phyloP scores from a whole-genome alignment of 2,329 filamentous ascomycete species.

The Calonectria leucothoes region DNA sequence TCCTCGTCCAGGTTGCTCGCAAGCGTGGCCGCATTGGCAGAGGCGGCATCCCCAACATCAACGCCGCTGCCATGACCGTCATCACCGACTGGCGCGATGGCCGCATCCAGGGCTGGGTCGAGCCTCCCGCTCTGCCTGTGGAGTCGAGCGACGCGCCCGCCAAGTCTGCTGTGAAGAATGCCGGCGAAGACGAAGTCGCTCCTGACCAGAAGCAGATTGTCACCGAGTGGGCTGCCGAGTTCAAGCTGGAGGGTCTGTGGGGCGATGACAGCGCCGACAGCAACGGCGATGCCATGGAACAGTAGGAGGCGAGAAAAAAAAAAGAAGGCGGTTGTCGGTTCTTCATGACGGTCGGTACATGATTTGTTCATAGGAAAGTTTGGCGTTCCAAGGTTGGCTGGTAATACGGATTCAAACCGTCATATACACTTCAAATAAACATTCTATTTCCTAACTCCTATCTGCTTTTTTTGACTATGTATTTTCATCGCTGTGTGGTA shows the following conservation, averaged over 20 bases:
- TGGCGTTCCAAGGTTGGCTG: slow-evolving; percentile 48
- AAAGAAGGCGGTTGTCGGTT: slow-evolving; percentile 19
- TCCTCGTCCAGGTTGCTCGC: slow-evolving; percentile 92
- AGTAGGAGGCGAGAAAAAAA: slow-evolving; percentile 50
- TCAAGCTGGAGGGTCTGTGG: slow-evolving; percentile 94
- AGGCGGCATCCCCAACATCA: slow-evolving; percentile 90
- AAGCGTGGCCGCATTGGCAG: slow-evolving; percentile 90
- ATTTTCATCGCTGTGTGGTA: slow-evolving; percentile 26
- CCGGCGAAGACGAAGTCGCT: slow-evolving; percentile 57
- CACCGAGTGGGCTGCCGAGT: slow-evolving; percentile 92
- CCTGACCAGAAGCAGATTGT: slow-evolving; percentile 88
- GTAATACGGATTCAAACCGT: slow-evolving; percentile 43
- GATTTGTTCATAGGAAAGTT: slow-evolving; percentile 45
- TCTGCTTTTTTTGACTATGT: slow-evolving; percentile 26
- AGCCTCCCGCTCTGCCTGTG: slow-evolving; percentile 76
- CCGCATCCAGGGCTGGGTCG: slow-evolving; percentile 91
- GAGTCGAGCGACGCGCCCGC: slow-evolving; percentile 48
- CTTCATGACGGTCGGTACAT: slow-evolving; percentile 41
- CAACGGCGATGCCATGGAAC: slow-evolving; percentile 63
- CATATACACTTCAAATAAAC: slow-evolving; percentile 42
- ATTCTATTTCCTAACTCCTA: slow-evolving; percentile 38
- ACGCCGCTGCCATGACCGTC: slow-evolving; percentile 89
- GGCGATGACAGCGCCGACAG: slow-evolving; percentile 65
- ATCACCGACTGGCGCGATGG: slow-evolving; percentile 98
- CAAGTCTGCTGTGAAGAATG: slow-evolving; percentile 51